These are phyloP conservation scores for Eutrema japonicum DNA, from an alignment of 345 rosid genomes.

Conservation along the genomic window DNA sequence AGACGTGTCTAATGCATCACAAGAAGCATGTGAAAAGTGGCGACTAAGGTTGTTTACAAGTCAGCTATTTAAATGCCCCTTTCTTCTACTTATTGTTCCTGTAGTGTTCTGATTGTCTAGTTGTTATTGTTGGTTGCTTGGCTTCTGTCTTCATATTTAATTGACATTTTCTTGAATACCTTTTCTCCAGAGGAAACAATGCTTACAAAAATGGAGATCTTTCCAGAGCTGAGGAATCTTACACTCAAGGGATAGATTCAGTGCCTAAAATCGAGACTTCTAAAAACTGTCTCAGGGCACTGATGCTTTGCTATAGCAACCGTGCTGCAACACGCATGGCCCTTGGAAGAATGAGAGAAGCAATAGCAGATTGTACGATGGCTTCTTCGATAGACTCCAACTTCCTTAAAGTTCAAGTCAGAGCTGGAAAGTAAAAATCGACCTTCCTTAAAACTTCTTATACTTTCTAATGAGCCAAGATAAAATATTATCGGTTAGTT, in stretches of 20 bases:
- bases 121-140: constrained; percentile 12
- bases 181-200: constrained; percentile 82
- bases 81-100: constrained; percentile 20
- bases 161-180: constrained; percentile 36
- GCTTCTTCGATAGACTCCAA: constrained; percentile 80
- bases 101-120: constrained; percentile 16
- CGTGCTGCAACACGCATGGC: constrained; percentile 92
- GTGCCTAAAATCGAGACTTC: constrained; percentile 69
- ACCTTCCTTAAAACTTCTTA: constrained; percentile 31
- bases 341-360: constrained; percentile 90
- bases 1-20: constrained; percentile 58
- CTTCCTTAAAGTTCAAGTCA: constrained; percentile 82
- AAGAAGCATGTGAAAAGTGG: constrained; percentile 98
- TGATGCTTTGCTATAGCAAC: constrained; percentile 95
- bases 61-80: constrained; percentile 16
- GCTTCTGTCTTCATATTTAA: constrained; percentile 16
- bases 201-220: constrained; percentile 76
- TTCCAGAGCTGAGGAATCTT: constrained; percentile 81
- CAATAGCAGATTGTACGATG: constrained; percentile 77
- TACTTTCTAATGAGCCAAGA: constrained; percentile 20
- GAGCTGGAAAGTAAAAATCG: constrained; percentile 84
- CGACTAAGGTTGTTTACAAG: constrained; percentile 69
- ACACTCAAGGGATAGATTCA: constrained; percentile 77
- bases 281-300: constrained; percentile 78
- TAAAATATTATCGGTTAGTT: constrained; percentile 2